A percentile compares a stretch with the other conserved stretches of the same genome.
Evolutionary conservation across 371 early-diverging fungal genomes (phyloP).

Genomic region (Chytridiales sp.): DNA sequence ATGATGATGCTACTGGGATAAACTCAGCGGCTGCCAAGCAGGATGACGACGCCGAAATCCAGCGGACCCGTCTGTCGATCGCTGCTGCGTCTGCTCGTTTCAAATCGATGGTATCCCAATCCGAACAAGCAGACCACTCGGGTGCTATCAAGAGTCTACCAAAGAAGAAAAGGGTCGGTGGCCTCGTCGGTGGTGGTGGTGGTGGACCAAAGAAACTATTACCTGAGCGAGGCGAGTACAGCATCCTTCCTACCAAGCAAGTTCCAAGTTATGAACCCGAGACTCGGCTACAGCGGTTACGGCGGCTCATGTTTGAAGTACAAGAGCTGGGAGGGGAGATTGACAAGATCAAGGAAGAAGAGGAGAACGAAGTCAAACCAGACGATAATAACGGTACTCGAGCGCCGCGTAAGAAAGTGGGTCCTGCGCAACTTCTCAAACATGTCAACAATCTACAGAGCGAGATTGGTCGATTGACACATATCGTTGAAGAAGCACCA

Average conservation of each 20-base stretch:
- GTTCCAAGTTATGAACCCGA: slow-evolving; percentile 55
- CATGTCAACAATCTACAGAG: slow-evolving; percentile 66
- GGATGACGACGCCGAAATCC: too few species aligned
- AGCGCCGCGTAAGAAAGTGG: slow-evolving; percentile 14
- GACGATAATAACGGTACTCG: slow-evolving; percentile 25
- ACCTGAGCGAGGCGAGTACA: slow-evolving; percentile 37
- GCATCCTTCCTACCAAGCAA: slow-evolving; percentile 4
- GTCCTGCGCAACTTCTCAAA: slow-evolving; percentile 60
- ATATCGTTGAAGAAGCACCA: background rate
- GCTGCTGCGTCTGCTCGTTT: slow-evolving; percentile 62
- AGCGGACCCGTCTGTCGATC: slow-evolving; percentile 55
- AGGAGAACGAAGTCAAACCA: background rate
- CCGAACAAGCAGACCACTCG: slow-evolving; percentile 60
- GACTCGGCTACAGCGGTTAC: slow-evolving; percentile 71
- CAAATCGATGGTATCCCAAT: slow-evolving; percentile 51
- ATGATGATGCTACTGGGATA: too few species aligned
- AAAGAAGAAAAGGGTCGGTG: slow-evolving; percentile 67
- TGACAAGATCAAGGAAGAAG: slow-evolving; percentile 38
- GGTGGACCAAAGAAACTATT: slow-evolving; percentile 34
- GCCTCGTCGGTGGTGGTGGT: too few species aligned
- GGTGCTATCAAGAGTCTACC: too few species aligned
- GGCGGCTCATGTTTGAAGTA: slow-evolving; percentile 78
- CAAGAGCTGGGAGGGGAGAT: slow-evolving; percentile 75
- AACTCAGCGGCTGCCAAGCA: too few species aligned
- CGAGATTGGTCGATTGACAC: slow-evolving; percentile 60